phyloP scores from a whole-genome alignment of 495 filamentous ascomycete species.

The Trichoderma orchidacearum region DNA sequence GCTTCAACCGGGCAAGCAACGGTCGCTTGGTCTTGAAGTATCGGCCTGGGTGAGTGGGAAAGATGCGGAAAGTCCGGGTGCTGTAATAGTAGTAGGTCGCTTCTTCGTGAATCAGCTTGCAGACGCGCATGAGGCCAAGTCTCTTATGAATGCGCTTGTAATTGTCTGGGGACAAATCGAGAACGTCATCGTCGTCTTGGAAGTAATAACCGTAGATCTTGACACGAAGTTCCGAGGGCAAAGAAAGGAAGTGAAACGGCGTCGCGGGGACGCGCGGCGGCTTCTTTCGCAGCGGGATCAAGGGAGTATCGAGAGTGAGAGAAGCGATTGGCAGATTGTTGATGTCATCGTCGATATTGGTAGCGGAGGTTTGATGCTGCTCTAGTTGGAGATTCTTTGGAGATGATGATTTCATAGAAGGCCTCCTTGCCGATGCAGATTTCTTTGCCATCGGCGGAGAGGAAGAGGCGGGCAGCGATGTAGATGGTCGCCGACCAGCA shows the following conservation, averaged over 20 bases:
- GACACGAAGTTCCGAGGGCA: conserved; percentile 65
- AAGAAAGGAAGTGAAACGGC: conserved; percentile 61
- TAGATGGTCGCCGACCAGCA: background rate
- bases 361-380: background rate
- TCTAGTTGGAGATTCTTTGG: conserved; percentile 11
- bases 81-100: conserved; percentile 64
- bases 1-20: conserved; percentile 50
- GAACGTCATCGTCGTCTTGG: conserved; percentile 19
- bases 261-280: conserved; percentile 7
- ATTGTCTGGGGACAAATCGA: conserved; percentile 62
- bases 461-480: conserved; percentile 26
- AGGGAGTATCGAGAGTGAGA: conserved; percentile 15
- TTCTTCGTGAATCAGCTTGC: conserved; percentile 53
- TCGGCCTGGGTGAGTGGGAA: conserved; percentile 56
- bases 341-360: conserved; percentile 13
- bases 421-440: background rate
- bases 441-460: background rate
- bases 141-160: conserved; percentile 39
- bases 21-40: conserved; percentile 49
- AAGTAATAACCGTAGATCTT: conserved; percentile 58
- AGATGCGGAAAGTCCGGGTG: conserved; percentile 62
- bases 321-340: conserved; percentile 16
- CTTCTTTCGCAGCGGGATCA: conserved; percentile 7
- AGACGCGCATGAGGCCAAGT: conserved; percentile 49
- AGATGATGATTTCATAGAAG: no score